Percentiles rank a stretch among this genome's conserved stretches.
These are phyloP conservation scores for Erodium texanum DNA, from an alignment of 441 rosid species.

Conservation along the genomic window DNA sequence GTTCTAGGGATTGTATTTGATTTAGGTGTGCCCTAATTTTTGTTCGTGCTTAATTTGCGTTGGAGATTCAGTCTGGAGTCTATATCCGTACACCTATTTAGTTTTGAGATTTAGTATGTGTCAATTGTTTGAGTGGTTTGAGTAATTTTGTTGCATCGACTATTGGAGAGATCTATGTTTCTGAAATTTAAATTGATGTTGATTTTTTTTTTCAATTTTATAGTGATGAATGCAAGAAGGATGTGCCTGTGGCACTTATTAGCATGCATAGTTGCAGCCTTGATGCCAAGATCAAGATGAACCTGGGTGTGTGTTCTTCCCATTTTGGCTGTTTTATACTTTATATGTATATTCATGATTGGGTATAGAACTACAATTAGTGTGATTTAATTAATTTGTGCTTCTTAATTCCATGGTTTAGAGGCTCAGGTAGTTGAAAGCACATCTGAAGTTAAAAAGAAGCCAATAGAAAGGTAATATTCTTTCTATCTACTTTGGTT, in stretches of 20 bases:
- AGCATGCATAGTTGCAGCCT: constrained; percentile 71
- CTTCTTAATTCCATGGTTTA: constrained; percentile 16
- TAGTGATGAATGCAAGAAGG: constrained; percentile 74
- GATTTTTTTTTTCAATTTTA: constrained; percentile 9
- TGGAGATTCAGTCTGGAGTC: not conserved
- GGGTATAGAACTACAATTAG: not conserved
- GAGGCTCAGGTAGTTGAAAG: constrained; percentile 71
- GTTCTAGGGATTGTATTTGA: not conserved
- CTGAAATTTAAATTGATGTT: not conserved
- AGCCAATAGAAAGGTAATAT: constrained; percentile 50
- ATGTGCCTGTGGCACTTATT: constrained; percentile 71
- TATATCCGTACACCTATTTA: not conserved
- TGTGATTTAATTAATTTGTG: not conserved
- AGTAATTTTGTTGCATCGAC: too few relatives aligned
- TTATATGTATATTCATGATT: not conserved
- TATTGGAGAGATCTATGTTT: not conserved
- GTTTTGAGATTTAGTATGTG: not conserved
- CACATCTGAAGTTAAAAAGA: constrained; percentile 46
- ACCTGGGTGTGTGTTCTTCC: constrained; percentile 36
- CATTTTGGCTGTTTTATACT: not conserved
- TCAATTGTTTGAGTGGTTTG: not conserved
- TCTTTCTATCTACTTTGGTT: not conserved
- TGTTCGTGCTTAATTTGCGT: not conserved
- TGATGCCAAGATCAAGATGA: constrained; percentile 76
- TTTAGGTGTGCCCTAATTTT: not conserved